These are phyloP conservation scores for Pittosporum tobira DNA, from an alignment of 129 eudicot species.

Conservation along the genomic window DNA sequence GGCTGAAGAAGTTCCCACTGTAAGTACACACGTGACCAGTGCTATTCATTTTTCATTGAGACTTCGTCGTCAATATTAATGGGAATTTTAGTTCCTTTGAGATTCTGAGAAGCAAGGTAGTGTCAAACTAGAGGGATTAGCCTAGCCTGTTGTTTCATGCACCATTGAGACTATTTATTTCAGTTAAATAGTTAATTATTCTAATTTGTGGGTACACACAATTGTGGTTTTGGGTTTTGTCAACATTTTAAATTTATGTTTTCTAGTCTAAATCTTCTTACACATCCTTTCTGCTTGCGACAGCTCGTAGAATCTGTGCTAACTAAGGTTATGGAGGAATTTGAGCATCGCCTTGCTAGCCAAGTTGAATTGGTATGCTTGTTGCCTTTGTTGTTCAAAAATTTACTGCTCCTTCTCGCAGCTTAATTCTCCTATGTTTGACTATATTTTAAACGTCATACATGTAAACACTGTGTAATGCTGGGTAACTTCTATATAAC, in stretches of 20 bases:
- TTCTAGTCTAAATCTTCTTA: not conserved
- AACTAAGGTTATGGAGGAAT: constrained; percentile 83
- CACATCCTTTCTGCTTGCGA: constrained; percentile 18
- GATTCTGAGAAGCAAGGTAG: not conserved
- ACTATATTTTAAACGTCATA: not conserved
- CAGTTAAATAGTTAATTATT: too few relatives aligned
- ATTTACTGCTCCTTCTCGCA: not conserved
- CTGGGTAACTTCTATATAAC: constrained; percentile 12
- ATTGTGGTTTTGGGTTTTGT: not conserved
- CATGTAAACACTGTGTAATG: not conserved
- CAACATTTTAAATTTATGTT: not conserved
- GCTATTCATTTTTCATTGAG: not conserved
- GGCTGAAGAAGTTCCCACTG: constrained; percentile 92
- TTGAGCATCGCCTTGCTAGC: constrained; percentile 67
- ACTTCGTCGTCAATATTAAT: not conserved
- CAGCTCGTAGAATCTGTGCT: constrained; percentile 91
- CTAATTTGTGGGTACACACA: too few relatives aligned
- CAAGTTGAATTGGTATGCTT: constrained; percentile 58
- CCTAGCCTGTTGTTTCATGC: not conserved
- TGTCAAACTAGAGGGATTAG: constrained; percentile 2
- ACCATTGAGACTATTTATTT: too few relatives aligned
- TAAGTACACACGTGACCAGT: constrained; percentile 24
- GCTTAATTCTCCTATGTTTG: not conserved
- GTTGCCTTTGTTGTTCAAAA: constrained; percentile 1
- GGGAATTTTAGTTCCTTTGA: not conserved